phyloP scores from a whole-genome alignment of 345 rosid genomes.

The Aegle marmelos region DNA sequence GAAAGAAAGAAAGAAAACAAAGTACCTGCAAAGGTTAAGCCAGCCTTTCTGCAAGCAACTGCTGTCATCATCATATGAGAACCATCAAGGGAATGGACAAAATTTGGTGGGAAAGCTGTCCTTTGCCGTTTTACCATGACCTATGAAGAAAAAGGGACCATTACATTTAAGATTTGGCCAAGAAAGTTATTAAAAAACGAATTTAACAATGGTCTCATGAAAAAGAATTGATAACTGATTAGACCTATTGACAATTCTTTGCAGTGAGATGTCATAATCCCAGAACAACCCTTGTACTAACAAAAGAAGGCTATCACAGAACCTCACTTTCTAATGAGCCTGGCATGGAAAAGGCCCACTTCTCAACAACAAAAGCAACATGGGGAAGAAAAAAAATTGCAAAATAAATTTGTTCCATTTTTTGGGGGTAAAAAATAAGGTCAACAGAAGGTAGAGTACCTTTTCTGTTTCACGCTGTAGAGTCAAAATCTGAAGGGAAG shows the following conservation, averaged over 20 bases:
- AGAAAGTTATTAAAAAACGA: neutral
- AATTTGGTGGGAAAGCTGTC: slow-evolving; percentile 98
- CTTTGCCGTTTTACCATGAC: slow-evolving; percentile 79
- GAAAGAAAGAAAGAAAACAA: neutral
- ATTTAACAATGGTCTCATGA: neutral
- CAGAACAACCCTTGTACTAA: neutral
- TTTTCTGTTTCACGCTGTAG: slow-evolving; percentile 82
- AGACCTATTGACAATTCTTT: neutral
- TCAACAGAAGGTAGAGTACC: slow-evolving; percentile 39
- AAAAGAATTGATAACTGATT: neutral
- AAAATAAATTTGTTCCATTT: neutral
- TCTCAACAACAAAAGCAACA: neutral
- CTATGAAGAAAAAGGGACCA: slow-evolving; percentile 28
- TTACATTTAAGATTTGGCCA: neutral
- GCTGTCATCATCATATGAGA: slow-evolving; percentile 99
- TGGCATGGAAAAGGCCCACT: neutral
- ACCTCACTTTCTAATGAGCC: neutral
- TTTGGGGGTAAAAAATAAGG: neutral
- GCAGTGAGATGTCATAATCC: neutral
- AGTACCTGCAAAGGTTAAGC: slow-evolving; percentile 88
- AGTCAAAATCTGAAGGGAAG: slow-evolving; percentile 87
- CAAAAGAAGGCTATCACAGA: neutral
- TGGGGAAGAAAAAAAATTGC: neutral
- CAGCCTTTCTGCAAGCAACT: slow-evolving; percentile 76
- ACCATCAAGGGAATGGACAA: slow-evolving; percentile 96